A percentile compares a stretch with the other conserved stretches of the same genome.
phyloP scores from a whole-genome alignment of 2,329 filamentous ascomycete genomes.

The Aureobasidium sp. region DNA sequence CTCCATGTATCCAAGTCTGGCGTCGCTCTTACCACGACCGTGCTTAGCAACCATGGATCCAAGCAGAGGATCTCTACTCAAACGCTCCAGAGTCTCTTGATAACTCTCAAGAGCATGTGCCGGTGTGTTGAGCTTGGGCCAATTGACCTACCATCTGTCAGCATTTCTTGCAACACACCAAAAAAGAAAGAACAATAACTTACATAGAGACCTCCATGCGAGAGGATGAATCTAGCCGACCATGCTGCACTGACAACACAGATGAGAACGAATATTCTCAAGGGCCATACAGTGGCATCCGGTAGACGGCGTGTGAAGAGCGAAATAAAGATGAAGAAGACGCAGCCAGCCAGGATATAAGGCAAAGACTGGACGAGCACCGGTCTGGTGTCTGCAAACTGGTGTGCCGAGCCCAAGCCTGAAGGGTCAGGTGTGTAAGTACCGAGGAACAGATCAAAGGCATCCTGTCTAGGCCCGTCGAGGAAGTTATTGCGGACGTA shows the following conservation, averaged over 20 bases:
- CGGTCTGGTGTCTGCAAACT: slow-evolving; percentile 89
- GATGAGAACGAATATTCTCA: slow-evolving; percentile 84
- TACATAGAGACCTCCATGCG: slow-evolving; percentile 94
- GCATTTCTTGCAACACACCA: slow-evolving; percentile 1
- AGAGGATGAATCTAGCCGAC: slow-evolving; percentile 79
- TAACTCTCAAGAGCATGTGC: slow-evolving; percentile 90
- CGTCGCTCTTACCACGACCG: slow-evolving; percentile 85
- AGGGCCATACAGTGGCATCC: slow-evolving; percentile 79
- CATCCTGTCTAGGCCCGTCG: slow-evolving; percentile 92
- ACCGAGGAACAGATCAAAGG: slow-evolving; percentile 95
- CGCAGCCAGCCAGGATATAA: slow-evolving; percentile 86
- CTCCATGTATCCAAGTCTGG: slow-evolving; percentile 85
- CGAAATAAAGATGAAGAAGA: slow-evolving; percentile 84
- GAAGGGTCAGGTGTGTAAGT: slow-evolving; percentile 80
- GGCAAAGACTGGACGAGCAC: slow-evolving; percentile 93
- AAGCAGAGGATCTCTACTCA: slow-evolving; percentile 83
- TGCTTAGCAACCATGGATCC: slow-evolving; percentile 77
- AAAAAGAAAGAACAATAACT: slow-evolving; percentile 49
- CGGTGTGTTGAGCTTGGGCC: slow-evolving; percentile 95
- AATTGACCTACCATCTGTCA: slow-evolving; percentile 78
- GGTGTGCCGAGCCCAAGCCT: slow-evolving; percentile 73
- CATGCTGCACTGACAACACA: slow-evolving; percentile 78
- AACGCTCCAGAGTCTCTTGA: slow-evolving; percentile 85
- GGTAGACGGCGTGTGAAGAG: slow-evolving; percentile 76
- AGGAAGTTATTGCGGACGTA: slow-evolving; percentile 99